Evolutionary conservation across 129 eudicot genomes (phyloP).

Genomic region (Chrysanthemum lavandulifolium): DNA sequence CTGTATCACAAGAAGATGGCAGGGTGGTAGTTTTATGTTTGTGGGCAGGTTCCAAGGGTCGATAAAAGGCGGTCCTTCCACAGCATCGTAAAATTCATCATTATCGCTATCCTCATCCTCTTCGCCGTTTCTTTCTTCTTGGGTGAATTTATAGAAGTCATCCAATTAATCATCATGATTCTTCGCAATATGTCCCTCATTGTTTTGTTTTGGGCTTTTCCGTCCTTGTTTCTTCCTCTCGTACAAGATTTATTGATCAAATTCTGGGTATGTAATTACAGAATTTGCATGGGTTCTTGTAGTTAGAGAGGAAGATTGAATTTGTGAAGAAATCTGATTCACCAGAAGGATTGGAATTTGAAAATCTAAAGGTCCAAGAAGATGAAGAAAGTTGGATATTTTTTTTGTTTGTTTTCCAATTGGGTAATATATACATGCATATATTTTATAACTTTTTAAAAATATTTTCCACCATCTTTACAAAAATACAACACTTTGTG

Average conservation of each 20-base stretch:
- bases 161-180: constrained; percentile 26
- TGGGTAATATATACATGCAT: constrained; percentile 17
- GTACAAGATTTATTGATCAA: constrained; percentile 18
- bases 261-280: constrained; percentile 10
- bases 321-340: constrained; percentile 21
- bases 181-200: constrained; percentile 32
- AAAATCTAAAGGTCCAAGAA: constrained; percentile 30
- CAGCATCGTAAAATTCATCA: constrained; percentile 29
- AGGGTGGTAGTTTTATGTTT: constrained; percentile 15
- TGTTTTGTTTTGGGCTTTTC: constrained; percentile 1
- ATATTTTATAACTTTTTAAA: constrained; percentile 3
- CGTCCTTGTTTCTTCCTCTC: constrained; percentile 29
- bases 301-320: constrained; percentile 34
- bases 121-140: constrained; percentile 1
- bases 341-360: constrained; percentile 10
- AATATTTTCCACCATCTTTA: not conserved
- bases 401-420: not conserved
- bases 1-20: constrained; percentile 12
- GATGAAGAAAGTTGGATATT: constrained; percentile 27
- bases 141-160: constrained; percentile 8
- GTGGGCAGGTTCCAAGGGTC: not conserved
- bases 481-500: not conserved
- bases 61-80: constrained; percentile 27
- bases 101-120: constrained; percentile 16
- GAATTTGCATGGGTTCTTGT: constrained; percentile 25